Conservation (phyloP, 169 alveolate genomes). For the Plasmodium gallinaceum region DNA sequence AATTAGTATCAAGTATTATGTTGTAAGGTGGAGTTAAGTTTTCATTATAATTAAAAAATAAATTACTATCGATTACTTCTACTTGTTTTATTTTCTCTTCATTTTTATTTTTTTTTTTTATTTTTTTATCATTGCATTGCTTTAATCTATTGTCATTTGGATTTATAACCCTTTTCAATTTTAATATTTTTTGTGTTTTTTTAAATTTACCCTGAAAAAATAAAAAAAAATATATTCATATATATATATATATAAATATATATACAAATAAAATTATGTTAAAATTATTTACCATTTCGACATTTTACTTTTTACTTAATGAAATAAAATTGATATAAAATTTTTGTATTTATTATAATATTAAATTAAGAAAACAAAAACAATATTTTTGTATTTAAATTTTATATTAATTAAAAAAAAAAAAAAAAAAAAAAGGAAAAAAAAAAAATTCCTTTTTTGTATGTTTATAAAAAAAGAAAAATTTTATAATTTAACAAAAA, state of each 20-base stretch:
- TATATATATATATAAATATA: slow-evolving; percentile 4
- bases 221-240: neutral
- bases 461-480: no score
- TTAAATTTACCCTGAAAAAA: slow-evolving; percentile 79
- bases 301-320: neutral
- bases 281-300: neutral
- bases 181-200: slow-evolving; percentile 81
- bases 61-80: slow-evolving; percentile 79
- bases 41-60: slow-evolving; percentile 91
- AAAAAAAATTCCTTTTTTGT: no score
- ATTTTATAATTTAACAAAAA: no score
- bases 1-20: slow-evolving; percentile 98
- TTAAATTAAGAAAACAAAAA: no score
- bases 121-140: slow-evolving; percentile 59
- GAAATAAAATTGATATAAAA: no score
- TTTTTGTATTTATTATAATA: no score
- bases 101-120: slow-evolving; percentile 17
- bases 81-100: slow-evolving; percentile 35
- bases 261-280: neutral
- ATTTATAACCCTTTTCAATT: slow-evolving; percentile 80
- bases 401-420: no score
- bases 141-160: slow-evolving; percentile 82
- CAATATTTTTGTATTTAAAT: no score
- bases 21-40: slow-evolving; percentile 98
- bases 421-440: no score